A percentile compares a stretch with the other conserved stretches of the same genome.
These are phyloP conservation scores for Beta corolliflora DNA, from an alignment of 179 eudicot species.

Conservation along the genomic window DNA sequence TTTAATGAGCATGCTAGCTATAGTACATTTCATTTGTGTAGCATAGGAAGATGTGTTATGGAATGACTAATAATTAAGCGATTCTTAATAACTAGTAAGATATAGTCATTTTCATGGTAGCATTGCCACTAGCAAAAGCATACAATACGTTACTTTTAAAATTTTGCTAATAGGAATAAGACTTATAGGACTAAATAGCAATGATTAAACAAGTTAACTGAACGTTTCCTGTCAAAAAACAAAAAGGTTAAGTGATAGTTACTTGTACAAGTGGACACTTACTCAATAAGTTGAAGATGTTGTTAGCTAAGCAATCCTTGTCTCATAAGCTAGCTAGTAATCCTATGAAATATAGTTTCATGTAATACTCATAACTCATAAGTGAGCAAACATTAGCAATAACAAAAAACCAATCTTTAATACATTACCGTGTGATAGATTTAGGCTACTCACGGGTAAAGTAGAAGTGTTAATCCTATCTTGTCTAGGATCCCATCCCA, in stretches of 20 bases:
- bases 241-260: background rate
- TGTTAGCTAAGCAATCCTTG: background rate
- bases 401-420: too few relatives aligned
- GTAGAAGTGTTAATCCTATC: too few relatives aligned
- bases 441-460: too few relatives aligned
- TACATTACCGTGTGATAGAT: too few relatives aligned
- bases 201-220: background rate
- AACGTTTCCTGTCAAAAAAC: too few relatives aligned
- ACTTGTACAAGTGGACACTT: slow-evolving; percentile 7
- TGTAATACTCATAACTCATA: too few relatives aligned
- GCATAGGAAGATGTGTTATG: slow-evolving; percentile 1
- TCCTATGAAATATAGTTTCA: background rate
- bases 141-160: background rate
- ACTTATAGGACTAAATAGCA: background rate
- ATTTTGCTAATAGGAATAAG: background rate
- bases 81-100: background rate
- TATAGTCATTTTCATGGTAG: slow-evolving; percentile 15
- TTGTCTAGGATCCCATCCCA: too few relatives aligned
- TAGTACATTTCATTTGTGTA: background rate
- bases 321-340: background rate
- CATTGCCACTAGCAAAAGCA: background rate
- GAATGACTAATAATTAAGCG: background rate
- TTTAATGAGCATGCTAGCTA: slow-evolving; percentile 8
- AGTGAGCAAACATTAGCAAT: too few relatives aligned
- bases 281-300: background rate